Base-by-base conservation (phyloP, 164 flowering plant genomes). In the Amborella trichopoda region DNA sequence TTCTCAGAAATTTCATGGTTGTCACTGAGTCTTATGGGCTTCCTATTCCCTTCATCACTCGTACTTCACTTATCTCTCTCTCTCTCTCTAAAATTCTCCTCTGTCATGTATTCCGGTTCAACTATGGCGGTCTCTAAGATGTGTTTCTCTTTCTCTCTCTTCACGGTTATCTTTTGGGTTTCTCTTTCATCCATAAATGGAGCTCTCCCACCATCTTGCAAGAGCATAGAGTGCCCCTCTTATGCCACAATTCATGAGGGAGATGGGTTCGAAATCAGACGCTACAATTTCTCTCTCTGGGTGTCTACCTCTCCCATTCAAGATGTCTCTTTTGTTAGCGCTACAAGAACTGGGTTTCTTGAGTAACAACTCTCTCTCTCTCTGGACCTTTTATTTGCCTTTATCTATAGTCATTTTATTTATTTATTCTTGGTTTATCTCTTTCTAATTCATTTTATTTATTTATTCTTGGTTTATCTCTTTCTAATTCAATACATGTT, bases 151-250 rank as follows among this genome's bases (percentile, higher is more conserved):
- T n/a, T n/a, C n/a, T n/a, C n/a, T n/a, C n/a, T n/a, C n/a, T n/a
- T n/a, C n/a, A n/a, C n/a, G n/a, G n/a, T n/a, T n/a, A n/a, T n/a
- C n/a, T n/a, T n/a, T n/a, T n/a, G n/a, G n/a, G n/a, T n/a, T n/a
- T n/a, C n/a, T n/a, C n/a, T n/a, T n/a, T n/a, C n/a, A n/a, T n/a
- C n/a, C n/a, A n/a, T n/a, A n/a, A n/a, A n/a, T n/a, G 65, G 49
- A 1, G 23, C 33, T 19, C 44, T 44, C 36, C 83, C 88, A 0
- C 76, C 86, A 1, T 19, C 88, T 0, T 90, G 97, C 56, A 53
- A 23, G 36, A 75, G 83, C 17, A 90, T 90, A 19, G 97, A 90
- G 69, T 90, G 95, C 50, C 97, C 95, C 0, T 61, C 34, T 39
- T 81, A 53, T 47, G 83, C 73, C 21, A 62, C 76, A 18, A 39